phyloP scores from a whole-genome alignment of 2,329 filamentous ascomycete species.

The Alternaria rosae region DNA sequence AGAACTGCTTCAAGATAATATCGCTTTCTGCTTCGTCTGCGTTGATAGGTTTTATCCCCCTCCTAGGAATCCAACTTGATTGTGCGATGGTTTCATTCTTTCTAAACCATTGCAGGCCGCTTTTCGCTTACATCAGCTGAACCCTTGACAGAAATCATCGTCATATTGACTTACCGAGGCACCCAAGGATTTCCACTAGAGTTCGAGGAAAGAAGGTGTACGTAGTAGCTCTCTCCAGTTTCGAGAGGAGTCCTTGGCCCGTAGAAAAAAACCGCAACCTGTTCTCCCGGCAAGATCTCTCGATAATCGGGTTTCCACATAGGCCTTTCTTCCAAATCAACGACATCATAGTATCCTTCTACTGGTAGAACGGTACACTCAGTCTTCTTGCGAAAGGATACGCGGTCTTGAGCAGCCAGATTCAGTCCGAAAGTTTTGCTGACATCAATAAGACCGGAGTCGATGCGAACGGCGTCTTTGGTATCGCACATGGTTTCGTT shows the following conservation, averaged over 20 bases:
- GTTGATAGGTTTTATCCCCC: not conserved
- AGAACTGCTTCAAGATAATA: not conserved
- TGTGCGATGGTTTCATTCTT: too few species aligned
- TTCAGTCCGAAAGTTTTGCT: not conserved
- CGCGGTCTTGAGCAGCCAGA: not conserved
- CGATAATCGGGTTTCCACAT: not conserved
- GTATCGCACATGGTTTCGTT: conserved; percentile 11
- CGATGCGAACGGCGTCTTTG: conserved; percentile 3
- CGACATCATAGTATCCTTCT: not conserved
- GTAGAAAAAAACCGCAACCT: not conserved
- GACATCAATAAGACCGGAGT: conserved; percentile 11
- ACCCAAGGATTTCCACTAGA: not conserved
- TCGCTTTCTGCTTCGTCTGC: not conserved
- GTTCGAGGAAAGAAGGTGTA: not conserved
- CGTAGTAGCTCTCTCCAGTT: not conserved
- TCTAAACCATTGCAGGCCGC: too few species aligned
- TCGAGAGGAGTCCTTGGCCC: not conserved
- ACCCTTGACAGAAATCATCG: too few species aligned
- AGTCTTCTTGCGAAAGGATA: not conserved
- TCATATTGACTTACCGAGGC: not conserved
- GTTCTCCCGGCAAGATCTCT: not conserved
- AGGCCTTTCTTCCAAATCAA: not conserved
- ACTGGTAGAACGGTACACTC: not conserved
- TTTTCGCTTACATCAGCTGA: too few species aligned
- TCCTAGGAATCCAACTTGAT: too few species aligned